Evolutionary conservation across 23 red algal species (phyloP), one percentile per base, ranked within the genome.

Genomic region (Pyropia yezoensis): DNA sequence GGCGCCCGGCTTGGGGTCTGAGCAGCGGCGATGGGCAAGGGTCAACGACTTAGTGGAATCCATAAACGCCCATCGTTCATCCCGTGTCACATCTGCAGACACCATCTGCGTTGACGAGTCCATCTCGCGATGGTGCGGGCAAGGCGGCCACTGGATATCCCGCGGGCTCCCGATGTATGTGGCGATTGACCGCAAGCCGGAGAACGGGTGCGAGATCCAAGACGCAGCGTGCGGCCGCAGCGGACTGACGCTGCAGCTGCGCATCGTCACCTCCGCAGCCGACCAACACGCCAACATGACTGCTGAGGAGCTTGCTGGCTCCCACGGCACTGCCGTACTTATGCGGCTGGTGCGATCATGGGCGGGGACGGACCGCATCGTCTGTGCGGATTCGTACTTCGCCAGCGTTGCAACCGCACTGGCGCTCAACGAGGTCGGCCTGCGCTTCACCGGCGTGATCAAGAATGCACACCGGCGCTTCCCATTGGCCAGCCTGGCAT

Each of bases 131-230:
- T 66, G 63, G 63, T 56, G 27, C 49, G 24, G 52, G 8, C 11
- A 25, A 52, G 49, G 61, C 16, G 39, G 67, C 19, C 4, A 51
- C 27, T 72, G 49, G 20, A 72, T 72, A 18, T 7, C 17, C n/a
- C n/a, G n/a, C n/a, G n/a, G n/a, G n/a, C n/a, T n/a, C n/a, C n/a
- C n/a, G n/a, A n/a, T n/a, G n/a, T 72, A 72, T 29, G 39, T 57
- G 24, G 49, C 67, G 20, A 72, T 72, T 7, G 52, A 57, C 22
- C 24, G 67, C 24, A 72, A 72, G 52, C 67, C 67, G 24, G 67
- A 72, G 57, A 72, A 59, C 22, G 7, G 67, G 33, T 72, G 67
- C 49, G 52, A 72, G 19, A 72, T 72, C 19, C 34, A 72, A 52
- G 33, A 39, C 16, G 67, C 52, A 8, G 20, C 49, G 9, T 47